These are phyloP conservation scores for Amoebophrya sp. DNA, from an alignment of 169 alveolate species.

Conservation along the genomic window DNA sequence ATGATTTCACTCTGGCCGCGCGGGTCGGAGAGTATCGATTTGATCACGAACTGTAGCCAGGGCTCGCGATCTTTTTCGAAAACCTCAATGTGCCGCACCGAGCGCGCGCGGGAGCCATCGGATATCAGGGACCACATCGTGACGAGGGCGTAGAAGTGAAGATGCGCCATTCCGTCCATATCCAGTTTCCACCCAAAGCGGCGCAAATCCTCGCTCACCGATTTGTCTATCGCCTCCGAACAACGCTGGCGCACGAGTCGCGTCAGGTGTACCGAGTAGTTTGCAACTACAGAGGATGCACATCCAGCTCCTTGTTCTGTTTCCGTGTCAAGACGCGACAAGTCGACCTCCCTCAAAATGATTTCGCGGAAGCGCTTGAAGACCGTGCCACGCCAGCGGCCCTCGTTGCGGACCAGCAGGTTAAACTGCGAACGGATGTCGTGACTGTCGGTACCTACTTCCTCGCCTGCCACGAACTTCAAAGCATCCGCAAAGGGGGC, in stretches of 20 bases:
- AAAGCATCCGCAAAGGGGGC: not conserved
- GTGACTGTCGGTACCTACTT: not conserved
- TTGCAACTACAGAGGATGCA: not conserved
- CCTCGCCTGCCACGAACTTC: not conserved
- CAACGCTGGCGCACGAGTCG: not conserved
- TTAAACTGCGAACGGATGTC: not conserved
- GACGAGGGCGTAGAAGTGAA: not conserved
- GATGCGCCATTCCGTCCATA: not conserved
- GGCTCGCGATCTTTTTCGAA: not conserved
- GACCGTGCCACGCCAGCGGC: not conserved
- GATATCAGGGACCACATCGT: not conserved
- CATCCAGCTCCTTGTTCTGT: not conserved
- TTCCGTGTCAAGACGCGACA: not conserved
- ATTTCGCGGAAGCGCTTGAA: not conserved
- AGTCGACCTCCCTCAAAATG: not conserved
- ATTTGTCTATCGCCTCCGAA: not conserved
- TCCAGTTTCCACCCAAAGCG: not conserved
- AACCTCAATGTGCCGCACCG: not conserved
- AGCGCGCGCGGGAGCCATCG: not conserved
- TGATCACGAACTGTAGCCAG: not conserved
- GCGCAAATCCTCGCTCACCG: not conserved
- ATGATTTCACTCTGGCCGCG: not conserved
- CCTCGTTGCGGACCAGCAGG: not conserved
- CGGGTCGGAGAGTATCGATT: not conserved
- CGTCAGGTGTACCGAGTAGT: not conserved